A percentile compares a stretch with the other conserved stretches of the same genome.
phyloP scores from a whole-genome alignment of 176 grass and related monocot genomes.

The Bothriochloa decipiens region DNA sequence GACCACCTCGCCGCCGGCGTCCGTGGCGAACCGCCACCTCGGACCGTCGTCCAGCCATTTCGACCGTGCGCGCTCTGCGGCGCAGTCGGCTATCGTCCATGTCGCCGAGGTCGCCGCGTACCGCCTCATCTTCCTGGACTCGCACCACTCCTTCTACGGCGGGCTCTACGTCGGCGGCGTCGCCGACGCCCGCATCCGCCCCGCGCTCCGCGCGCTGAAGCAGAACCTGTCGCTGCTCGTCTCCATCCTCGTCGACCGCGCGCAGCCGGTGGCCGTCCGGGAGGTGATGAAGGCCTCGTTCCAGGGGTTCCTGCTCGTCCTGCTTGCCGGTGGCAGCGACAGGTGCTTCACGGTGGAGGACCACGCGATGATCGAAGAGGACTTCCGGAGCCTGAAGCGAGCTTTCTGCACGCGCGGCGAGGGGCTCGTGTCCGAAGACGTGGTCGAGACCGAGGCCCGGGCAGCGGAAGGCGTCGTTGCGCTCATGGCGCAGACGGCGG shows the following conservation, averaged over 20 bases:
- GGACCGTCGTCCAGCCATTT: conserved; percentile 33
- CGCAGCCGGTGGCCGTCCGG: conserved; percentile 53
- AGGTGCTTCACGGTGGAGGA: conserved; percentile 55
- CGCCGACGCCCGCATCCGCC: conserved; percentile 46
- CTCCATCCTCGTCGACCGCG: conserved; percentile 59
- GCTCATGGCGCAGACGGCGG: conserved; percentile 57
- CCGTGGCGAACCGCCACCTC: neutral
- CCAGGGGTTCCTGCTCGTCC: conserved; percentile 60
- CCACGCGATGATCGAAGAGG: conserved; percentile 56
- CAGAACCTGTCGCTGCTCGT: conserved; percentile 59
- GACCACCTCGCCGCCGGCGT: conserved; percentile 5
- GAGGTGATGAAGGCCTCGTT: conserved; percentile 77
- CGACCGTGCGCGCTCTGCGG: conserved; percentile 41
- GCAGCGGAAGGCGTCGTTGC: conserved; percentile 46
- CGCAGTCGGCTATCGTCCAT: conserved; percentile 47
- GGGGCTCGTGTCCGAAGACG: conserved; percentile 63
- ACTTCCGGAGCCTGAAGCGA: conserved; percentile 66
- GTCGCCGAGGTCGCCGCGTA: conserved; percentile 71
- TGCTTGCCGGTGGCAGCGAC: conserved; percentile 55
- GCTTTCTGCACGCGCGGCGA: conserved; percentile 63
- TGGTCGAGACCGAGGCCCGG: conserved; percentile 59
- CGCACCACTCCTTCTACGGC: conserved; percentile 64
- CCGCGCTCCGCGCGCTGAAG: conserved; percentile 59
- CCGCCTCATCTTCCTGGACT: conserved; percentile 74
- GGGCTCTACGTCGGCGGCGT: conserved; percentile 53